These are phyloP conservation scores for Ascochyta clinopodiicola DNA, from an alignment of 2,329 filamentous ascomycete genomes.

Conservation along the genomic window DNA sequence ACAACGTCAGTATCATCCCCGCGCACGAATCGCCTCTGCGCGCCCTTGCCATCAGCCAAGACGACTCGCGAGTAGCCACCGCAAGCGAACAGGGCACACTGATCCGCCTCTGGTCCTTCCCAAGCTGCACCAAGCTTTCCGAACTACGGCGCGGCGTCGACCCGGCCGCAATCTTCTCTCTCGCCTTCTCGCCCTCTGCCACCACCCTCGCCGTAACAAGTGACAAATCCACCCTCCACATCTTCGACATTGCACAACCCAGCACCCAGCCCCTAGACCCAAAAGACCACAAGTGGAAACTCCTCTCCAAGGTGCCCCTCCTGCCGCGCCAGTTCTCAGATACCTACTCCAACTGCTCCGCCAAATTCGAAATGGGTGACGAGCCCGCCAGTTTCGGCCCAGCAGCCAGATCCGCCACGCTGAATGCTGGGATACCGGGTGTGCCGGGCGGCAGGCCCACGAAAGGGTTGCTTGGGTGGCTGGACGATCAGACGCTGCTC, in stretches of 20 bases:
- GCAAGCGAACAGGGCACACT: slow-evolving; percentile 93
- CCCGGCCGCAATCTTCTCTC: slow-evolving; percentile 82
- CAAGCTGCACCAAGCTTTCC: slow-evolving; percentile 78
- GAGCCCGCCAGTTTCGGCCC: slow-evolving; percentile 58
- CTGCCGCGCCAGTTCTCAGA: slow-evolving; percentile 90
- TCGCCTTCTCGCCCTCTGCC: slow-evolving; percentile 85
- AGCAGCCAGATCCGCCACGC: slow-evolving; percentile 41
- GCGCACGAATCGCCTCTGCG: slow-evolving; percentile 82
- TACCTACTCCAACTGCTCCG: slow-evolving; percentile 81
- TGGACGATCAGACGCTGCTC: slow-evolving; percentile 73
- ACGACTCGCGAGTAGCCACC: slow-evolving; percentile 83
- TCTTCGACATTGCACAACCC: slow-evolving; percentile 74
- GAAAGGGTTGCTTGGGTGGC: slow-evolving; percentile 88
- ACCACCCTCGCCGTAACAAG: slow-evolving; percentile 87
- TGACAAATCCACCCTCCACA: slow-evolving; percentile 93
- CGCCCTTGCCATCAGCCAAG: slow-evolving; percentile 78
- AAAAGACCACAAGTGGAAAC: slow-evolving; percentile 72
- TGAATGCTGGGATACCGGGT: slow-evolving; percentile 58
- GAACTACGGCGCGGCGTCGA: slow-evolving; percentile 92
- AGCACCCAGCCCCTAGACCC: slow-evolving; percentile 19
- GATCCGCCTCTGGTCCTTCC: slow-evolving; percentile 82
- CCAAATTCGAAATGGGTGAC: slow-evolving; percentile 82
- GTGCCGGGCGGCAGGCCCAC: slow-evolving; percentile 66
- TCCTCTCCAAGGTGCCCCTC: slow-evolving; percentile 81
- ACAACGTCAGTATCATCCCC: slow-evolving; percentile 90